A percentile compares a stretch with the other conserved stretches of the same genome.
phyloP scores from a whole-genome alignment of 75 land plant species.

The Picea sitchensis region DNA sequence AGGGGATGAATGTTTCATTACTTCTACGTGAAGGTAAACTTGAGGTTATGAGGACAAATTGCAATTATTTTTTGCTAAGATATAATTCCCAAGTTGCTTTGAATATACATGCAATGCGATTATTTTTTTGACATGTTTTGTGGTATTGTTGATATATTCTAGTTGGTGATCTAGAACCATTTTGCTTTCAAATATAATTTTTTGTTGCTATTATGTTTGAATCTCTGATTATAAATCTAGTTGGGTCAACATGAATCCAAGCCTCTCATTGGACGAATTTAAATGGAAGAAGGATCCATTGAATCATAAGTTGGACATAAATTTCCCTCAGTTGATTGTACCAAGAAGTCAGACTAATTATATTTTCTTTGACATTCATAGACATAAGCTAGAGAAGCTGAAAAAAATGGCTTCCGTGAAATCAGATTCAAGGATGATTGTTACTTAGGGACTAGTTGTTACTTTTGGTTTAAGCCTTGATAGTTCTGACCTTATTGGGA shows the following conservation, averaged over 20 bases:
- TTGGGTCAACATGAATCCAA: not conserved
- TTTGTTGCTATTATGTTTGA: too few relatives aligned
- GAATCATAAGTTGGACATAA: constrained; percentile 10
- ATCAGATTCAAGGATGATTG: not conserved
- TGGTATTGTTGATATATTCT: too few relatives aligned
- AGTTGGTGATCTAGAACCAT: too few relatives aligned
- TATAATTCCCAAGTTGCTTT: too few relatives aligned
- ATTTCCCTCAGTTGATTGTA: not conserved
- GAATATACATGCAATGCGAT: too few relatives aligned
- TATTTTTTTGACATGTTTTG: too few relatives aligned
- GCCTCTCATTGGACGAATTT: constrained; percentile 3
- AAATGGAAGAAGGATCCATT: constrained; percentile 5
- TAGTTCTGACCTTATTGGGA: constrained; percentile 35
- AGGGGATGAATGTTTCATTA: too few relatives aligned
- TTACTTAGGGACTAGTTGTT: constrained; percentile 25
- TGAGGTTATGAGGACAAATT: too few relatives aligned
- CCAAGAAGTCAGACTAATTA: constrained; percentile 39
- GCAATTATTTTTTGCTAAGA: too few relatives aligned
- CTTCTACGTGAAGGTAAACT: too few relatives aligned
- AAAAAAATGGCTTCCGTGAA: constrained; percentile 37
- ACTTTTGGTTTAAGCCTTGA: constrained; percentile 38
- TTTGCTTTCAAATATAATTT: too few relatives aligned
- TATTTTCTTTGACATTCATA: constrained; percentile 76
- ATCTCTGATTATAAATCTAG: too few relatives aligned
- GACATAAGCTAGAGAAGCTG: constrained; percentile 81